Evolutionary conservation across 257 asterid genomes (phyloP), one percentile per base, ranked within the genome.

Genomic region (Leptodermis oblonga): DNA sequence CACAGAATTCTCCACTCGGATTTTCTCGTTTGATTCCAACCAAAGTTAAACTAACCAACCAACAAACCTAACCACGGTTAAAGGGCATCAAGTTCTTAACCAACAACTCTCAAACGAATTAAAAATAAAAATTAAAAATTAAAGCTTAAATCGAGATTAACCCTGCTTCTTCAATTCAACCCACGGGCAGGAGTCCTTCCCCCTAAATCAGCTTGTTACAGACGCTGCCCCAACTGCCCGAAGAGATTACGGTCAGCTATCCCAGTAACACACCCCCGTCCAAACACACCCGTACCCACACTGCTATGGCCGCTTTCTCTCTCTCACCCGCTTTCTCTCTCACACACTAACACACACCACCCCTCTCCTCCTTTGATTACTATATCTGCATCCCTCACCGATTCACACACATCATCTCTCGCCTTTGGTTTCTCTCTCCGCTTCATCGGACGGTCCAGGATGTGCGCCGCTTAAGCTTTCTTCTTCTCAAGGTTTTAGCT

Each of bases 391-490:
- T n/a, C 69, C 54, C 13, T 48, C 25, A 17, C 25, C 42, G 3
- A 23, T 31, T 58, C 36, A 68, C 31, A 52, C 37, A 46, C 67
- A 62, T 67, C 74, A 70, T 63, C 76, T 65, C 34, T 56, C 67
- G 56, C 76, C 70, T 82, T 80, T 80, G 55, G 52, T 67, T 71
- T 41, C 59, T 80, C 67, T 64, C 74, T 75, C 68, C n/a, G 68
- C 83, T 82, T 72, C 83, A 82, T 86, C 86, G 56, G 68, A 86
- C 89, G 92, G 88, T 70, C 78, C 70, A 69, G 54, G 80, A 76
- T 79, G 87, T 75, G 71, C 74, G 72, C 74, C 49, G 70, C 76
- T 60, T 69, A 78, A 60, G 67, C 66, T 73, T 78, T 73, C 82
- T 13, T 20, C 74, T 75, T 73, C 75, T 67, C 74, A 65, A 39